phyloP scores from a whole-genome alignment of 192 early-diverging fungal species.

The Mortierella hygrophila region DNA sequence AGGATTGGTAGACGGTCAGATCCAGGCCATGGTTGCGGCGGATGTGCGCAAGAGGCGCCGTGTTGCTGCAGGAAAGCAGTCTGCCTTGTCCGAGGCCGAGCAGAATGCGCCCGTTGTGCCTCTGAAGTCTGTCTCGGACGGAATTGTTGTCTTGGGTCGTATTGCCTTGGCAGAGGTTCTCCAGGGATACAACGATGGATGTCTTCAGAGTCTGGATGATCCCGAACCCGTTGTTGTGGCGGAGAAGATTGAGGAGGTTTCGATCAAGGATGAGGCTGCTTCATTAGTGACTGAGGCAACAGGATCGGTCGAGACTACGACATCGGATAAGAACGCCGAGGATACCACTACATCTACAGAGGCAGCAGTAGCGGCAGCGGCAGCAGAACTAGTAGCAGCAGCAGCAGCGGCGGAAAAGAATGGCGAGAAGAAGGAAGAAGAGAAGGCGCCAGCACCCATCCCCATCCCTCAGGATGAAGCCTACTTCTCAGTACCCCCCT shows the following conservation, averaged over 20 bases:
- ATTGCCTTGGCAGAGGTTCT: constrained; percentile 50
- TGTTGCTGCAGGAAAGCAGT: constrained; percentile 34
- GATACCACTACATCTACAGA: constrained; percentile 1
- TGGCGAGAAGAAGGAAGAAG: constrained; percentile 8
- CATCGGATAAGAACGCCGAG: not conserved
- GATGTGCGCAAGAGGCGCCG: constrained; percentile 53
- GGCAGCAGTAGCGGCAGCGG: constrained; percentile 1
- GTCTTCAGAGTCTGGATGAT: constrained; percentile 52
- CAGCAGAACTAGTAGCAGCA: not conserved
- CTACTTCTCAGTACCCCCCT: constrained; percentile 51
- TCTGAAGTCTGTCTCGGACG: constrained; percentile 46
- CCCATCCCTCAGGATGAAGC: constrained; percentile 46
- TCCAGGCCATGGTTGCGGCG: constrained; percentile 56
- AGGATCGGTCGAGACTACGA: constrained; percentile 31
- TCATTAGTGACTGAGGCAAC: constrained; percentile 20
- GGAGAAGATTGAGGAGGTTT: constrained; percentile 14
- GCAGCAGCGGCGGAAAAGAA: constrained; percentile 13
- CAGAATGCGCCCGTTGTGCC: constrained; percentile 25
- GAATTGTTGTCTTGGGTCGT: constrained; percentile 56
- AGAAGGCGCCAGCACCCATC: constrained; percentile 15
- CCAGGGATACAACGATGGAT: constrained; percentile 59
- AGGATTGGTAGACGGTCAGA: constrained; percentile 48
- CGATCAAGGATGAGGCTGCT: constrained; percentile 7
- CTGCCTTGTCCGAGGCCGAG: constrained; percentile 25
- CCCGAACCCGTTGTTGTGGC: constrained; percentile 21